Conservation (phyloP, 2,329 filamentous ascomycete genomes). For the Aspergillus hiratsukae region DNA sequence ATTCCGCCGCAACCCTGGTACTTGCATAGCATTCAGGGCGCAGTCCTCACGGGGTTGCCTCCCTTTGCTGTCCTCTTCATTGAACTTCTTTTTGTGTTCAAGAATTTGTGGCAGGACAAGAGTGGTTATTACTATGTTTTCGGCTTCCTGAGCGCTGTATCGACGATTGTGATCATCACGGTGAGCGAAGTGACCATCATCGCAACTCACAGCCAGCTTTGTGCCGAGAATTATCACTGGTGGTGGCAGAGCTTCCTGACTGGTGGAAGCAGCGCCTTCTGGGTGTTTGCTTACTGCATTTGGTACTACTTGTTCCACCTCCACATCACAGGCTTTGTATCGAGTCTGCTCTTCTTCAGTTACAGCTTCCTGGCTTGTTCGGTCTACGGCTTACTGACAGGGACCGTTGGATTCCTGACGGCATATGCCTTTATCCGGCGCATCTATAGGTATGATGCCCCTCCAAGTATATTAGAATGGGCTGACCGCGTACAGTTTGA, state of each 20-base stretch:
- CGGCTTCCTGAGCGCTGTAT: slow-evolving; percentile 74
- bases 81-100: slow-evolving; percentile 80
- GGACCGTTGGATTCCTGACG: slow-evolving; percentile 78
- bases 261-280: slow-evolving; percentile 69
- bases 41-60: slow-evolving; percentile 69
- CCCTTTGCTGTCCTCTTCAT: slow-evolving; percentile 87
- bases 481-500: slow-evolving; percentile 22
- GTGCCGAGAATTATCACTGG: slow-evolving; percentile 83
- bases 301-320: slow-evolving; percentile 82
- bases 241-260: slow-evolving; percentile 87
- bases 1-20: slow-evolving; percentile 76
- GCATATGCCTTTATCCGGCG: slow-evolving; percentile 78
- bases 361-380: slow-evolving; percentile 79
- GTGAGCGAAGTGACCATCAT: slow-evolving; percentile 81
- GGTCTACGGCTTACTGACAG: slow-evolving; percentile 75
- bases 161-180: slow-evolving; percentile 66
- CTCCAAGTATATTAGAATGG: not conserved
- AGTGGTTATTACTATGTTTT: slow-evolving; percentile 90
- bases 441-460: slow-evolving; percentile 68
- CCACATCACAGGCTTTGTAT: slow-evolving; percentile 75
- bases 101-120: slow-evolving; percentile 85
- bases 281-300: slow-evolving; percentile 76
- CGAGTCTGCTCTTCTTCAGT: slow-evolving; percentile 75
- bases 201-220: slow-evolving; percentile 75
- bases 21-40: slow-evolving; percentile 56